Evolutionary conservation across 176 grass and related monocot species (phyloP).

Genomic region (Carex scoparia): DNA sequence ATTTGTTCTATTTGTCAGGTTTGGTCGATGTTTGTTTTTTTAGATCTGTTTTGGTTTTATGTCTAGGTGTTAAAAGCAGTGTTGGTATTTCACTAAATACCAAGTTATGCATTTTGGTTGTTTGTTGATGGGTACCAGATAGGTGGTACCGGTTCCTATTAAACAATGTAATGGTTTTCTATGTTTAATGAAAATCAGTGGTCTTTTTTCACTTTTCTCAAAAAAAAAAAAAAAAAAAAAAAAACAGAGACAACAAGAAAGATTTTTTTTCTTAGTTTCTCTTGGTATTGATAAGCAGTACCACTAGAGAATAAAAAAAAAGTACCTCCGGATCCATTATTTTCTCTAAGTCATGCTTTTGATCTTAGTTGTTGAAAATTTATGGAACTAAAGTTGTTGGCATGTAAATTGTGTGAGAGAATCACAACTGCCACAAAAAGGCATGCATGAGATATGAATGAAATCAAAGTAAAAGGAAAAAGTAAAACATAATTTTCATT

Average conservation of each 20-base stretch:
- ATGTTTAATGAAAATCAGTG: no score
- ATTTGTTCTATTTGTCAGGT: no score
- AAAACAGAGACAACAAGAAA: neutral
- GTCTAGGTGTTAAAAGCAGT: no score
- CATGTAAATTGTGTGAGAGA: slow-evolving; percentile 16
- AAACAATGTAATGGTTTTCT: no score
- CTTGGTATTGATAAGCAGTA: neutral
- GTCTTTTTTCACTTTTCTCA: no score
- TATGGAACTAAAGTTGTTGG: neutral
- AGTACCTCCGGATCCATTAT: neutral
- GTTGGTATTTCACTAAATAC: no score
- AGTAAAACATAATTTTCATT: neutral
- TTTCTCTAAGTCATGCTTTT: neutral
- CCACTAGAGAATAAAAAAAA: neutral
- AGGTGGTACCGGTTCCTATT: no score
- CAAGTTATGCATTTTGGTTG: no score
- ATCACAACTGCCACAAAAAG: neutral
- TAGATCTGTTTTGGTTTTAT: no score
- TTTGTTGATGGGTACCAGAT: no score
- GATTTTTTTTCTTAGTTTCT: neutral
- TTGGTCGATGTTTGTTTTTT: no score
- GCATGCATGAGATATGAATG: slow-evolving; percentile 16
- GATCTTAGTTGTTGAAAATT: neutral
- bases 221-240: neutral
- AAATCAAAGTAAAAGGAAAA: neutral